Conservation (phyloP, 768 basidiomycete genomes). For the Auricularia heimuer region DNA sequence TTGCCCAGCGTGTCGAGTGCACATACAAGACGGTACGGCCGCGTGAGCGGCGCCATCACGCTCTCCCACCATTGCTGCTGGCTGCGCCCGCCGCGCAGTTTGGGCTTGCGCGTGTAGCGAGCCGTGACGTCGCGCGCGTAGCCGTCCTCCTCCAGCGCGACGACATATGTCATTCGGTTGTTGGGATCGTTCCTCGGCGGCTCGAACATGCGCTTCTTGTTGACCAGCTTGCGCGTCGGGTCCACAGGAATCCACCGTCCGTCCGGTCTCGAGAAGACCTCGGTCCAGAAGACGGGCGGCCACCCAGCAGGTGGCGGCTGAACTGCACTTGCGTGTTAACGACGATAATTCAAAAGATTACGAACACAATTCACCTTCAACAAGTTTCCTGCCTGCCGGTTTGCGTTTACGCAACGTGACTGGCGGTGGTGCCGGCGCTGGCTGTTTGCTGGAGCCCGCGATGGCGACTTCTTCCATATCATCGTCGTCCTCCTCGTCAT, state of each 20-base stretch:
- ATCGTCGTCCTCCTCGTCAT: slow-evolving; percentile 27
- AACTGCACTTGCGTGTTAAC: background rate
- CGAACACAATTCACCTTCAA: background rate
- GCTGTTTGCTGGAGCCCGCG: slow-evolving; percentile 24
- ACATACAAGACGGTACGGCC: slow-evolving; percentile 60
- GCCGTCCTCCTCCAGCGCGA: slow-evolving; percentile 92
- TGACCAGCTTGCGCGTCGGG: slow-evolving; percentile 69
- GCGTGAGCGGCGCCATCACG: slow-evolving; percentile 48
- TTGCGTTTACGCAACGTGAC: slow-evolving; percentile 8
- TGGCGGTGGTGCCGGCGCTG: slow-evolving; percentile 17
- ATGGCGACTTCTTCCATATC: slow-evolving; percentile 30
- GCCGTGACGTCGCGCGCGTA: slow-evolving; percentile 86
- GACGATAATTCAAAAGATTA: background rate
- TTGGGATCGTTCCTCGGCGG: slow-evolving; percentile 42
- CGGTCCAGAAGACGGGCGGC: slow-evolving; percentile 92
- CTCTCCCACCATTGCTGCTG: slow-evolving; percentile 80
- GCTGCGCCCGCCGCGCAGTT: slow-evolving; percentile 56
- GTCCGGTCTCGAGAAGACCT: slow-evolving; percentile 90
- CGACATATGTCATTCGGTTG: slow-evolving; percentile 86
- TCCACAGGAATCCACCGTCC: slow-evolving; percentile 89
- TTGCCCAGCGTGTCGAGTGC: slow-evolving; percentile 5
- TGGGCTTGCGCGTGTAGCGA: slow-evolving; percentile 77
- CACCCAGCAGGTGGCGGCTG: slow-evolving; percentile 24
- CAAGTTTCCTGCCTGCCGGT: slow-evolving; percentile 5
- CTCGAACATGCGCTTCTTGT: slow-evolving; percentile 74